Conservation (phyloP, 2,329 filamentous ascomycete genomes). For the Colletotrichum sp. region DNA sequence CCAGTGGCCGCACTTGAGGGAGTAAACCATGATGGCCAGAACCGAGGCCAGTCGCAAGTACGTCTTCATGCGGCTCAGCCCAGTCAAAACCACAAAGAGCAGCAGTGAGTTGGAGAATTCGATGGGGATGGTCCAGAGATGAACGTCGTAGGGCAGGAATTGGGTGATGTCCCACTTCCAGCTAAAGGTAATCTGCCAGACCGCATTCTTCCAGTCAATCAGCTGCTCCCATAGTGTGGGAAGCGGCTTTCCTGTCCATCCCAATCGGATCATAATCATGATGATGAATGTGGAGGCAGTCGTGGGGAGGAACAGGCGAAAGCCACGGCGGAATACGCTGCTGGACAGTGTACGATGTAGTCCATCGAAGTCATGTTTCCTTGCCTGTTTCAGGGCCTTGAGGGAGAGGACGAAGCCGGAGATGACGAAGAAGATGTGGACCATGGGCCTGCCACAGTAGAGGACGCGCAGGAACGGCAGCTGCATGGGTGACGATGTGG, state of each 20-base stretch:
- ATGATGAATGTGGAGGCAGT: slow-evolving; percentile 45
- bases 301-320: slow-evolving; percentile 52
- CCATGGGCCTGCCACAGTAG: slow-evolving; percentile 51
- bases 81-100: slow-evolving; percentile 43
- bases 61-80: slow-evolving; percentile 36
- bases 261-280: slow-evolving; percentile 36
- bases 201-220: slow-evolving; percentile 28
- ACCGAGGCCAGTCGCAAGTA: slow-evolving; percentile 33
- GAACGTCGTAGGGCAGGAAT: slow-evolving; percentile 40
- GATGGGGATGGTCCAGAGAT: slow-evolving; percentile 55
- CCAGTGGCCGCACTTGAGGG: slow-evolving; percentile 42
- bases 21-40: slow-evolving; percentile 41
- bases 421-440: slow-evolving; percentile 57
- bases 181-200: slow-evolving; percentile 27
- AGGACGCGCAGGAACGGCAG: slow-evolving; percentile 48
- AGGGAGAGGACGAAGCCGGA: slow-evolving; percentile 53
- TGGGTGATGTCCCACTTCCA: slow-evolving; percentile 34
- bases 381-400: slow-evolving; percentile 47
- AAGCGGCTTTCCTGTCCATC: slow-evolving; percentile 30
- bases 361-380: slow-evolving; percentile 38
- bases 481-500: slow-evolving; percentile 40
- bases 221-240: slow-evolving; percentile 28
- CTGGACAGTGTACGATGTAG: slow-evolving; percentile 46
- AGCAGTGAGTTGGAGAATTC: slow-evolving; percentile 52
- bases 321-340: slow-evolving; percentile 49